phyloP scores from a whole-genome alignment of 192 early-diverging fungal species.

The Spizellomyces punctatus region DNA sequence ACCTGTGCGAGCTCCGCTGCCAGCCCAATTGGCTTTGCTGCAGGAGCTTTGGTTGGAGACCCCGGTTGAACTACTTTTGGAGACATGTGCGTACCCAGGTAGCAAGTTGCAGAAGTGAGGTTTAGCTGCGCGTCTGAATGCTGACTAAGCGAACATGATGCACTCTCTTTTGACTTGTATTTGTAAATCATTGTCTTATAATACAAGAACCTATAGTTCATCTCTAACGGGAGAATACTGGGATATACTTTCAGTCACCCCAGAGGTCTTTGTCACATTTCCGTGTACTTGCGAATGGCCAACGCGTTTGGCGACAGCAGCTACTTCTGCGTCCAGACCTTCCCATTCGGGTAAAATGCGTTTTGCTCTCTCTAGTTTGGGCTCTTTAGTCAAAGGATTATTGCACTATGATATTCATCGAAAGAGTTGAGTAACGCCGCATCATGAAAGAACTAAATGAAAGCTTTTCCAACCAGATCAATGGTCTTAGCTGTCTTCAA shows the following conservation, averaged over 20 bases:
- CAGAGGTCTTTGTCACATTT: no score
- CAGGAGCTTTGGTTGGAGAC: not conserved
- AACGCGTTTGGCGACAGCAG: conserved; percentile 33
- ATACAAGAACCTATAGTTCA: no score
- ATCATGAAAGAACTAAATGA: not conserved
- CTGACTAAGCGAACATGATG: no score
- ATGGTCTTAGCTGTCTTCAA: conserved; percentile 92
- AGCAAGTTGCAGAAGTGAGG: no score
- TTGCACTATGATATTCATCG: conserved; percentile 75
- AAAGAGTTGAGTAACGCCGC: not conserved
- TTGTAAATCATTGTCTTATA: no score
- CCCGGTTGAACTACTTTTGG: not conserved
- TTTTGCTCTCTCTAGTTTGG: conserved; percentile 92
- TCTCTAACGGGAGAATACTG: no score
- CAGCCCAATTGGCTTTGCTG: not conserved
- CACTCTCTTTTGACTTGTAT: no score
- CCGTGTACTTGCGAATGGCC: no score
- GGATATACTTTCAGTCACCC: no score
- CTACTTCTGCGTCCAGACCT: conserved; percentile 70
- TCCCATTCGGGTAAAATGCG: conserved; percentile 95
- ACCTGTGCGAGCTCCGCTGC: conserved; percentile 11
- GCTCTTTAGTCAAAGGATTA: conserved; percentile 97
- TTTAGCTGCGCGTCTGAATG: no score
- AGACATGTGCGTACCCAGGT: not conserved
- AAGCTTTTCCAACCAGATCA: conserved; percentile 72